A percentile compares a stretch with the other conserved stretches of the same genome.
These are phyloP conservation scores for Globisporangium nagaii DNA, from an alignment of 352 stramenopile species.

Conservation along the genomic window DNA sequence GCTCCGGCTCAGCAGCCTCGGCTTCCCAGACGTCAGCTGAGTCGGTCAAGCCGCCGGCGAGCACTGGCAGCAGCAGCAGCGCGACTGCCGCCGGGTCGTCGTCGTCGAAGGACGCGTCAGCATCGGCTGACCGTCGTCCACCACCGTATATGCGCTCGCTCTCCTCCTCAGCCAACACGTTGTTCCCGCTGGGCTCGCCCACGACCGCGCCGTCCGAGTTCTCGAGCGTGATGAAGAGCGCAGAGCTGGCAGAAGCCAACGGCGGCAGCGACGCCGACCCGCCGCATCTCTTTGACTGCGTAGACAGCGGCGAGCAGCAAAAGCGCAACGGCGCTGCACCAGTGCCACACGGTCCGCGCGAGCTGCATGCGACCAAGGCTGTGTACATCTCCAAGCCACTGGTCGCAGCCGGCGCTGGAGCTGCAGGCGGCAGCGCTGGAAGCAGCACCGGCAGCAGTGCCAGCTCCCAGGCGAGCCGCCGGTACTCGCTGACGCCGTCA, in stretches of 20 bases:
- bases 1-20: not conserved
- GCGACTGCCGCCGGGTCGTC: not conserved
- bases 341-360: conserved; percentile 44
- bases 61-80: not conserved
- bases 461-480: conserved; percentile 17
- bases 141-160: conserved; percentile 8
- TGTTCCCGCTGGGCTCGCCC: not conserved
- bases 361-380: conserved; percentile 63
- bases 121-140: conserved; percentile 1
- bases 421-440: not conserved
- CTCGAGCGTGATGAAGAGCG: conserved; percentile 5
- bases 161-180: conserved; percentile 9
- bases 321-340: conserved; percentile 19
- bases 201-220: not conserved
- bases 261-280: conserved; percentile 11
- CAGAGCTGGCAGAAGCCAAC: not conserved
- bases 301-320: conserved; percentile 33
- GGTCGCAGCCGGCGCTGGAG: not conserved
- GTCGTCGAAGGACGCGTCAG: not conserved
- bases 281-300: conserved; percentile 57
- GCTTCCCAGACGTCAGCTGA: not conserved
- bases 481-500: conserved; percentile 28
- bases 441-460: not conserved
- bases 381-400: conserved; percentile 62
- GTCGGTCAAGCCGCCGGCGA: not conserved